These are phyloP conservation scores for Zygnema circumcarinatum DNA, from an alignment of 139 green algal genomes.

Conservation along the genomic window DNA sequence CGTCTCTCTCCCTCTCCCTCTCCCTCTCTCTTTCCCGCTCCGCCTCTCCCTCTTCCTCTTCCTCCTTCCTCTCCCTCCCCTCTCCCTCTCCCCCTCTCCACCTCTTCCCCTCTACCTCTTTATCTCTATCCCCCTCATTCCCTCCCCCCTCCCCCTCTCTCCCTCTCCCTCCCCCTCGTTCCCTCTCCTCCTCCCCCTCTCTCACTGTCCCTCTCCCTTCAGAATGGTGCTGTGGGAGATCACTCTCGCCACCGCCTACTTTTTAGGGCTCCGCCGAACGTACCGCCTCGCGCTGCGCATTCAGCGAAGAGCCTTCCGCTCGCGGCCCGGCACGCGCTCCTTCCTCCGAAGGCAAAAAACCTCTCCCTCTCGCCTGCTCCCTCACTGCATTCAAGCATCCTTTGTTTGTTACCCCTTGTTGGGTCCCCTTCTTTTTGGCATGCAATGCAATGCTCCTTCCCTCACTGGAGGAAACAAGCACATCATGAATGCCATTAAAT, in stretches of 20 bases:
- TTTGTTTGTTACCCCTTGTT: neutral
- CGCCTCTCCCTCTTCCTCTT: neutral
- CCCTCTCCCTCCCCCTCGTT: neutral
- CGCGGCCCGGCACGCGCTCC: neutral
- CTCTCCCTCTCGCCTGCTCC: neutral
- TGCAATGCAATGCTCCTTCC: neutral
- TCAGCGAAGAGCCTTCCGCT: conserved; percentile 18
- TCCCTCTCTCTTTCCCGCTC: neutral
- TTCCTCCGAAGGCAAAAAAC: neutral
- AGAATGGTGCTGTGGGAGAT: conserved; percentile 39
- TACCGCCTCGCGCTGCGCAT: conserved; percentile 16
- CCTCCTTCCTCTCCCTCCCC: neutral
- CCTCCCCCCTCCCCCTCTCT: neutral
- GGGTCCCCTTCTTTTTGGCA: neutral
- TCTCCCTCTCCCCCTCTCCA: neutral
- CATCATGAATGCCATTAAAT: too few species aligned
- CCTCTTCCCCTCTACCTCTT: neutral
- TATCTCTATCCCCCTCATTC: neutral
- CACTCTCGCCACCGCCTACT: conserved; percentile 41
- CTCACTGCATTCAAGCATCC: neutral
- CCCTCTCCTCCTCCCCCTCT: neutral
- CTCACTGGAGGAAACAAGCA: too few species aligned
- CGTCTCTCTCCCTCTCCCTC: neutral
- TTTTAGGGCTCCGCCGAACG: conserved; percentile 20
- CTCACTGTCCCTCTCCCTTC: neutral